Percentiles rank a stretch among this genome's conserved stretches.
phyloP scores from a whole-genome alignment of 306 rosid genomes.

The Purshia tridentata region DNA sequence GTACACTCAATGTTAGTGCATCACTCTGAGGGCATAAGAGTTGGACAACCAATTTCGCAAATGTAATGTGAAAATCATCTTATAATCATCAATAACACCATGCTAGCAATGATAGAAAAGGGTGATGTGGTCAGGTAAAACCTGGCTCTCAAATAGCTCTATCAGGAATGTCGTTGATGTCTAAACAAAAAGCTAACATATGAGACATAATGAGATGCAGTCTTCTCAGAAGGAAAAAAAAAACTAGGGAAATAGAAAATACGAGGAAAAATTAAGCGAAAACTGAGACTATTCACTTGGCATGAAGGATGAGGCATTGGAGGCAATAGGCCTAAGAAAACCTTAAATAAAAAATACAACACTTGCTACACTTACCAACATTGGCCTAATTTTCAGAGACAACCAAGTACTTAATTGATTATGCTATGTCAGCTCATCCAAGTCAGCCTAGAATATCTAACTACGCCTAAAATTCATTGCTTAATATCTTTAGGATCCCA shows the following conservation, averaged over 20 bases:
- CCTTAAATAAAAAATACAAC: neutral
- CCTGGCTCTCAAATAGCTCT: neutral
- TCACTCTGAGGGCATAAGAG: neutral
- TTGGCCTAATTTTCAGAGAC: neutral
- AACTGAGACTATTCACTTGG: neutral
- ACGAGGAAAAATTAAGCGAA: neutral
- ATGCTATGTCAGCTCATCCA: neutral
- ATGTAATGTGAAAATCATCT: neutral
- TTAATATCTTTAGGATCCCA: neutral
- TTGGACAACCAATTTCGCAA: neutral
- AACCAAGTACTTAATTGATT: neutral
- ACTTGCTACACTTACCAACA: neutral
- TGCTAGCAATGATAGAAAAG: neutral
- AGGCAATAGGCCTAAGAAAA: neutral
- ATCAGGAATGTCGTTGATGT: neutral
- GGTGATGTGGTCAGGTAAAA: neutral
- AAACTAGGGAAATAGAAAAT: neutral
- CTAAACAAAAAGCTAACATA: neutral
- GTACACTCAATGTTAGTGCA: neutral
- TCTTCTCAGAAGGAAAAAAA: neutral
- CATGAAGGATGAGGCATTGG: neutral
- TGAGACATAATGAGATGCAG: neutral
- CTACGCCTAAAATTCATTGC: neutral
- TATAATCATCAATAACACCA: neutral
- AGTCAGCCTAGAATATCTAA: neutral